Percentiles rank a stretch among this genome's conserved stretches.
These are phyloP conservation scores for Ruellia speciosa DNA, from an alignment of 305 asterid genomes.

Conservation along the genomic window DNA sequence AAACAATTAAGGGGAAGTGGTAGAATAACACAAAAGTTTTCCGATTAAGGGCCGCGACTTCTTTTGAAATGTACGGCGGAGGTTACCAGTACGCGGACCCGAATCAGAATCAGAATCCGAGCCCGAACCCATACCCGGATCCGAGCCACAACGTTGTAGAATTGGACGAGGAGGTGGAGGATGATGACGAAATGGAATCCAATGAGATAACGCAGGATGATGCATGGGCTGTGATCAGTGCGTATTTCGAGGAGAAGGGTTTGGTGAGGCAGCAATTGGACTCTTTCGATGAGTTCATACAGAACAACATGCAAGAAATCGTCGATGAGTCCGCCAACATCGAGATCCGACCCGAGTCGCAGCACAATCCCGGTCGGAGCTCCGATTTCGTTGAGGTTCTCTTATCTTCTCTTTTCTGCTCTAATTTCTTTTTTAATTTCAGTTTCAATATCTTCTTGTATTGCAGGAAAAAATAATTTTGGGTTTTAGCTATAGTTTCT, in stretches of 20 bases:
- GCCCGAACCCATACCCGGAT: no score
- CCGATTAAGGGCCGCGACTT: no score
- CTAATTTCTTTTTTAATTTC: background rate
- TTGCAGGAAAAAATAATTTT: no score
- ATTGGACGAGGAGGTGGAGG: slow-evolving; percentile 62
- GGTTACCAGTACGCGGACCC: no score
- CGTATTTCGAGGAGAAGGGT: slow-evolving; percentile 93
- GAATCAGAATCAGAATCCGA: no score
- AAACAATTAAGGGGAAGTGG: no score
- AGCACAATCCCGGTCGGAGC: slow-evolving; percentile 82
- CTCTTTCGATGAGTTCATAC: slow-evolving; percentile 92
- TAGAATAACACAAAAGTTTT: no score
- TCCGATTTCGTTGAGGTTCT: slow-evolving; percentile 84
- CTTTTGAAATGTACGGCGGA: no score
- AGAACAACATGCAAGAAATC: slow-evolving; percentile 95
- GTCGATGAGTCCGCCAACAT: slow-evolving; percentile 90
- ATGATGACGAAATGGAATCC: slow-evolving; percentile 35
- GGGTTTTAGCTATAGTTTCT: no score
- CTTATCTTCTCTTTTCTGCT: no score
- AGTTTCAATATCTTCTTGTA: background rate
- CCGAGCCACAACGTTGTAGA: slow-evolving; percentile 28
- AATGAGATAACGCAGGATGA: slow-evolving; percentile 93
- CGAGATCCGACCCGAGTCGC: slow-evolving; percentile 95
- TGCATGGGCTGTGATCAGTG: slow-evolving; percentile 97
- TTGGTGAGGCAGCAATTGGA: slow-evolving; percentile 90